phyloP scores from a whole-genome alignment of 352 stramenopile genomes.

The Globisporangium heterothallicum region DNA sequence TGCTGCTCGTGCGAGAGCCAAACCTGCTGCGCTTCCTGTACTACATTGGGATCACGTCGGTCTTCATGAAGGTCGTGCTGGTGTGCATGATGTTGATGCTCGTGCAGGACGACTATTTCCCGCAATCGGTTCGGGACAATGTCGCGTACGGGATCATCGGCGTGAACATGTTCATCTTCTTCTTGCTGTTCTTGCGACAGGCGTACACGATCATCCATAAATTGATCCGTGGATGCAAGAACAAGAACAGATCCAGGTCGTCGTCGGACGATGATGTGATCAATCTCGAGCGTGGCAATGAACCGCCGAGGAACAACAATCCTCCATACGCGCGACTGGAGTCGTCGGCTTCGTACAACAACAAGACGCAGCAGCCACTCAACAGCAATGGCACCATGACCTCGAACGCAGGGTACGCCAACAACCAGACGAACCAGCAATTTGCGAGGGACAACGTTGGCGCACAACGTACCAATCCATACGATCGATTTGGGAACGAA shows the following conservation, averaged over 20 bases:
- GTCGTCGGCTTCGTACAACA: slow-evolving; percentile 13
- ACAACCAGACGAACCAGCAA: slow-evolving; percentile 1
- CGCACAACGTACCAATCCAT: not conserved
- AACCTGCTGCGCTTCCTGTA: slow-evolving; percentile 80
- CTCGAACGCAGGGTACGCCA: not conserved
- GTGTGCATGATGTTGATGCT: slow-evolving; percentile 79
- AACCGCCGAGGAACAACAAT: slow-evolving; percentile 6
- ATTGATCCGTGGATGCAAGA: slow-evolving; percentile 42
- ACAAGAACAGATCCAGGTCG: slow-evolving; percentile 21
- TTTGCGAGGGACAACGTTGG: not conserved
- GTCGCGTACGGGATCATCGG: slow-evolving; percentile 83
- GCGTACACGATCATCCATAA: slow-evolving; percentile 76
- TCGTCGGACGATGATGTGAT: slow-evolving; percentile 32
- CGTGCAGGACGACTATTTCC: slow-evolving; percentile 74
- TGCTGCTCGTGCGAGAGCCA: slow-evolving; percentile 65
- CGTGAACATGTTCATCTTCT: slow-evolving; percentile 82
- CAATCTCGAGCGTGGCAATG: slow-evolving; percentile 47
- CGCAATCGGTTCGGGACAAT: slow-evolving; percentile 73
- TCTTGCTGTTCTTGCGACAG: slow-evolving; percentile 73
- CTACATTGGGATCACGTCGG: slow-evolving; percentile 70
- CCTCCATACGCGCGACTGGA: slow-evolving; percentile 18
- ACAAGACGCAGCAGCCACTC: not conserved
- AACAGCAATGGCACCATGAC: slow-evolving; percentile 1
- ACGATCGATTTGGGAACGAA: not conserved
- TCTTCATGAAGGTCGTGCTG: slow-evolving; percentile 81